phyloP scores from a whole-genome alignment of 768 basidiomycete genomes.

The Serpula lacrymans region DNA sequence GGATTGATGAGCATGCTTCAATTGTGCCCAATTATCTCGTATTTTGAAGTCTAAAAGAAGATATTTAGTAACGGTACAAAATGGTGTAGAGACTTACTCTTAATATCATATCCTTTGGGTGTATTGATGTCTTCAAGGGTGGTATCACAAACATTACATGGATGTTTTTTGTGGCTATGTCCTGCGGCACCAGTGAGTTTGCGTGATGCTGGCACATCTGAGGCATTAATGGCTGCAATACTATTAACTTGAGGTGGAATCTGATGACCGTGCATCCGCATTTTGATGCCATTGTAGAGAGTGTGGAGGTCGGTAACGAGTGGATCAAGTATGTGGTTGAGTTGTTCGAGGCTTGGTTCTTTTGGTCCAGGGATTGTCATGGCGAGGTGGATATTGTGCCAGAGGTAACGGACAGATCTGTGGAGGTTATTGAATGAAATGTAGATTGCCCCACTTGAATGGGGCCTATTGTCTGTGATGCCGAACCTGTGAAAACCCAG shows the following conservation, averaged over 20 bases:
- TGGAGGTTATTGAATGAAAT: slow-evolving; percentile 31
- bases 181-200: slow-evolving; percentile 21
- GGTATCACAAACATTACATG: slow-evolving; percentile 22
- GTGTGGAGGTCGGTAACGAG: slow-evolving; percentile 31
- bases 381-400: slow-evolving; percentile 37
- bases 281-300: slow-evolving; percentile 5
- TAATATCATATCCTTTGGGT: slow-evolving; percentile 9
- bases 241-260: background rate
- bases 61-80: no score
- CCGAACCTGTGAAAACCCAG: no score
- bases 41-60: slow-evolving; percentile 2
- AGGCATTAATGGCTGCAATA: slow-evolving; percentile 5
- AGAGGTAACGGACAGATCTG: slow-evolving; percentile 26
- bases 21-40: slow-evolving; percentile 12
- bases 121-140: slow-evolving; percentile 18
- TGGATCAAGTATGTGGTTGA: slow-evolving; percentile 33
- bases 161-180: slow-evolving; percentile 22
- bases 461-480: slow-evolving; percentile 4
- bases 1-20: slow-evolving; percentile 12
- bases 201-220: background rate
- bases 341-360: slow-evolving; percentile 26
- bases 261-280: background rate
- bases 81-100: slow-evolving; percentile 1
- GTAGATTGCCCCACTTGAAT: slow-evolving; percentile 6
- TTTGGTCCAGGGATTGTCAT: slow-evolving; percentile 36